Percentiles rank a stretch among this genome's conserved stretches.
phyloP scores from a whole-genome alignment of 2,329 filamentous ascomycete genomes.

The Alternaria novae-zelandiae region DNA sequence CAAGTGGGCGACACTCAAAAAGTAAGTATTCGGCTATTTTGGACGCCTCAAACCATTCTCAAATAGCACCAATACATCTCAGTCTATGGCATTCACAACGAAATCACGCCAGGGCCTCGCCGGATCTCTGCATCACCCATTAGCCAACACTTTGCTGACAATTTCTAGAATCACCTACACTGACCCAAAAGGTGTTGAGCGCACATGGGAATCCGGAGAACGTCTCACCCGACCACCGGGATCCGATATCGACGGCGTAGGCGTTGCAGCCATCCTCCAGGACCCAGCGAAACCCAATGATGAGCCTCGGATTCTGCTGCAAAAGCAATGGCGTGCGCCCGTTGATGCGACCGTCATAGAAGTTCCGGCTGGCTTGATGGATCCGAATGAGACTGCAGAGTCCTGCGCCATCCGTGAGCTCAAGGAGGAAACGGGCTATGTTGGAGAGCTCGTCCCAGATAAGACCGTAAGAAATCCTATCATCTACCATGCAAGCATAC shows the following conservation, averaged over 20 bases:
- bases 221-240: constrained; percentile 69
- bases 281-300: constrained; percentile 38
- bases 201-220: constrained; percentile 76
- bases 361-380: constrained; percentile 67
- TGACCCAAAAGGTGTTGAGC: constrained; percentile 64
- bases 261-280: constrained; percentile 71
- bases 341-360: constrained; percentile 67
- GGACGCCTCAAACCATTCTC: background rate
- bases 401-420: constrained; percentile 66
- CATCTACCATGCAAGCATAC: background rate
- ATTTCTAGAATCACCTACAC: constrained; percentile 58
- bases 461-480: constrained; percentile 12
- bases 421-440: constrained; percentile 69
- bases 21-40: constrained; percentile 32
- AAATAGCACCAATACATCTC: background rate
- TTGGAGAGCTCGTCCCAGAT: constrained; percentile 53
- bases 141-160: constrained; percentile 1
- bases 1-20: constrained; percentile 49
- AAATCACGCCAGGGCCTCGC: background rate
- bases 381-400: constrained; percentile 64
- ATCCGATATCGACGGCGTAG: constrained; percentile 73
- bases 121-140: background rate
- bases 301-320: constrained; percentile 46
- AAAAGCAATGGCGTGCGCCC: constrained; percentile 66
- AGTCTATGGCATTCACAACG: background rate